Percentiles rank a stretch among this genome's conserved stretches.
Conservation (phyloP, 2,329 filamentous ascomycete species). For the Hypoxylon sp. region DNA sequence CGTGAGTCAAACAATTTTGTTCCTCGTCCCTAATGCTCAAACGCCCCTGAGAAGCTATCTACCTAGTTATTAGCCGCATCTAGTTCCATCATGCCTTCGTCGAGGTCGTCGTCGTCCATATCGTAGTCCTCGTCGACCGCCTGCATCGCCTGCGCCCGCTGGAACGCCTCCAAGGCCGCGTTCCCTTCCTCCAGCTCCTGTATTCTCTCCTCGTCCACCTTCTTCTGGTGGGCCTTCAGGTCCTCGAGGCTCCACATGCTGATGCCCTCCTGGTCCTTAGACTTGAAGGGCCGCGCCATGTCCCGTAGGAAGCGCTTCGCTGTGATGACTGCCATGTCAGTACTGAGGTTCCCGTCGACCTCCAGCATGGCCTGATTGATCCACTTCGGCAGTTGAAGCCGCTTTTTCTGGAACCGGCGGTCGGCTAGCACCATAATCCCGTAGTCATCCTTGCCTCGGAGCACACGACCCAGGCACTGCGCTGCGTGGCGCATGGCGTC, state of each 20-base stretch:
- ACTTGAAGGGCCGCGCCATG: slow-evolving; percentile 91
- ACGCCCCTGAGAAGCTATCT: neutral
- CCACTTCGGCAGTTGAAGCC: slow-evolving; percentile 93
- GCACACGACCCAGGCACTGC: slow-evolving; percentile 92
- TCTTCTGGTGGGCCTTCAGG: slow-evolving; percentile 80
- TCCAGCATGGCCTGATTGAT: slow-evolving; percentile 90
- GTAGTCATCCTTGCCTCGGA: slow-evolving; percentile 97
- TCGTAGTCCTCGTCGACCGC: slow-evolving; percentile 59
- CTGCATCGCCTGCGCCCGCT: slow-evolving; percentile 45
- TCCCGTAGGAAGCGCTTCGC: slow-evolving; percentile 89
- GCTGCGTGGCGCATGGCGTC: slow-evolving; percentile 99
- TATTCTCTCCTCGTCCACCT: slow-evolving; percentile 76
- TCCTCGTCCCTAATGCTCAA: slow-evolving; percentile 1
- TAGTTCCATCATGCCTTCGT: slow-evolving; percentile 67
- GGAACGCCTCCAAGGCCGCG: slow-evolving; percentile 48
- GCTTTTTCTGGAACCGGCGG: slow-evolving; percentile 91
- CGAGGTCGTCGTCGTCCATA: slow-evolving; percentile 64
- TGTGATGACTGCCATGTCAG: slow-evolving; percentile 91
- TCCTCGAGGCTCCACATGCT: slow-evolving; percentile 91
- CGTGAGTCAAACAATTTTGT: neutral
- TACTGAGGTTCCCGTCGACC: slow-evolving; percentile 88
- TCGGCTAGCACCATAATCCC: slow-evolving; percentile 99
- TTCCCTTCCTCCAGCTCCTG: slow-evolving; percentile 67
- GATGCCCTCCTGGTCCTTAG: slow-evolving; percentile 88
- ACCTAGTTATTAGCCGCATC: slow-evolving; percentile 33